Evolutionary conservation across 2,329 filamentous ascomycete genomes (phyloP).

Genomic region (Alternaria burnsii): DNA sequence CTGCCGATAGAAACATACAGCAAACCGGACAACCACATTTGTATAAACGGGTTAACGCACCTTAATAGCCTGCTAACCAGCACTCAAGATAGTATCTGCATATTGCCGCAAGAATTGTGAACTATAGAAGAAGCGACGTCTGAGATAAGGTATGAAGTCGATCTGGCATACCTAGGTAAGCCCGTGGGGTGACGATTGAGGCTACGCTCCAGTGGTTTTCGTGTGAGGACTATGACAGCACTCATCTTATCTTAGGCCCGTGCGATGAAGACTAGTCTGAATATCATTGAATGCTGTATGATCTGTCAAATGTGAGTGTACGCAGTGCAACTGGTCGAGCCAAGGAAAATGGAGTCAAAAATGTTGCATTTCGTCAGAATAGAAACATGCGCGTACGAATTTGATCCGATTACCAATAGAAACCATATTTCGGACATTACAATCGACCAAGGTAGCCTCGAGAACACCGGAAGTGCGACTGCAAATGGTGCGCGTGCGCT

Average conservation of each 20-base stretch:
- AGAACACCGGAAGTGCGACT: not conserved
- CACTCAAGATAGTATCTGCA: conserved; percentile 5
- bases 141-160: not conserved
- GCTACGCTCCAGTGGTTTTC: not conserved
- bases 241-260: not conserved
- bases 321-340: not conserved
- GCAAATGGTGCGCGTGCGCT: not conserved
- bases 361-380: not conserved
- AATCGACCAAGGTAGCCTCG: not conserved
- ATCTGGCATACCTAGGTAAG: conserved; percentile 1
- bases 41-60: conserved; percentile 5
- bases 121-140: not conserved
- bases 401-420: not conserved
- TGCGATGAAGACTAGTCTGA: not conserved
- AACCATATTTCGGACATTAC: not conserved
- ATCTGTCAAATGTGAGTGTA: not conserved
- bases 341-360: not conserved
- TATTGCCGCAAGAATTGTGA: not conserved
- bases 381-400: not conserved
- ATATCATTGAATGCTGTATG: not conserved
- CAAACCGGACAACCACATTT: conserved; percentile 9
- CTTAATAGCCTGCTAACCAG: not conserved
- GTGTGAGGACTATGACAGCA: not conserved
- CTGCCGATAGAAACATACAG: conserved; percentile 10
- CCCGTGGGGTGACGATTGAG: conserved; percentile 7